Base-by-base conservation (phyloP, 345 rosid genomes). In the Citrus trifoliata region DNA sequence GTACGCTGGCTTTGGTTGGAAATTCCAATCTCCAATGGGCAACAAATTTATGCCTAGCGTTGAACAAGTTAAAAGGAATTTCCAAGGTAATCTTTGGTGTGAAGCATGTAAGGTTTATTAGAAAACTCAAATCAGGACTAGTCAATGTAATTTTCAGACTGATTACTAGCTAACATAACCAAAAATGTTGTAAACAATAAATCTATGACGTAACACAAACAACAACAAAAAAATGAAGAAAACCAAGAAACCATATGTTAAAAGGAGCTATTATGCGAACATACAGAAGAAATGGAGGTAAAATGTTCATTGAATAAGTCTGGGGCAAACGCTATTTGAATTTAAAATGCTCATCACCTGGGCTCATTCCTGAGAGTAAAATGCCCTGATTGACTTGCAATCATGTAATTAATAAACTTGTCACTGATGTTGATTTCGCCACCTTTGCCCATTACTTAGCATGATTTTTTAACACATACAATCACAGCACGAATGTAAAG, bases 351-450 rank as follows among this genome's bases (percentile, higher is more conserved):
- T 73, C 32, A 2, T 72, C 32, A 6, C 10, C 12, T 8, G 46
- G 46, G 2, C 46, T 40, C 12, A 40, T 40, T 40, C 46, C 12
- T 40, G 9, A 40, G 12, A 40, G 12, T 40, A 2, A 40, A 40
- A 95, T 27, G 97, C 94, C 98, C 93, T 38, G 2, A 38, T 2
- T 38, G 42, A 38, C 2, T 9, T 38, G 42, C 42, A 8, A 38
- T 2, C 42, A 38, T 8, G 42, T 9, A 38, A 8, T 38, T 38
- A 38, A 8, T 38, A 38, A 38, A 38, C 42, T 38, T 38, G 42
- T 38, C 42, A 38, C 42, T 38, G 42, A 38, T 38, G 42, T 8
- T 8, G 42, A 38, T 38, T 38, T 38, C 42, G 42, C 10, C 42
- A 8, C 10, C 42, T 38, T 38, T 38, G 10, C 42, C 42, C 42